Conservation (phyloP, 2,329 filamentous ascomycete species). For the Claviceps pusilla region DNA sequence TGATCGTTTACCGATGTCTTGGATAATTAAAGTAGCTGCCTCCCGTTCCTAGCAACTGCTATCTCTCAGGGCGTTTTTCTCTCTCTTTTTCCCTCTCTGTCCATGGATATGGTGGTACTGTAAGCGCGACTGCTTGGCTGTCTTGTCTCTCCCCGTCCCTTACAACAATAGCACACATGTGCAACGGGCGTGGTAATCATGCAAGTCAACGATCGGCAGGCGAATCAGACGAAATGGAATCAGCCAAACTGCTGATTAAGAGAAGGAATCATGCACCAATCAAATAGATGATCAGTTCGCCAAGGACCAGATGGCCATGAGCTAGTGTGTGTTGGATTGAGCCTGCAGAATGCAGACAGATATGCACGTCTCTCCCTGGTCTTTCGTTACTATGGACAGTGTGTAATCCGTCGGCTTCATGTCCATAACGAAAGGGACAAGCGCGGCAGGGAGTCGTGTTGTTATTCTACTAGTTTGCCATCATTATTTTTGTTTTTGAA, state of each 20-base stretch:
- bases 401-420: not conserved
- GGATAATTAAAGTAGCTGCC: not conserved
- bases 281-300: not conserved
- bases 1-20: not conserved
- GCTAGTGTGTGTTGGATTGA: not conserved
- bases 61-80: not conserved
- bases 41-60: not conserved
- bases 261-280: not conserved
- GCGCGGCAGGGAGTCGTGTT: not conserved
- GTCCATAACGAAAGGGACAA: not conserved
- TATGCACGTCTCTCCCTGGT: not conserved
- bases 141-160: not conserved
- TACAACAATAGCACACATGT: not conserved
- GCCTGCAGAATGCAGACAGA: not conserved
- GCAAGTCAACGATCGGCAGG: slow-evolving; percentile 1
- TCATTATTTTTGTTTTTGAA: not conserved
- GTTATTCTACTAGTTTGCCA: not conserved
- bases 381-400: no score
- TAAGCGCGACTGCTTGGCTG: not conserved
- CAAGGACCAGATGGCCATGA: not conserved
- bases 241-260: not conserved
- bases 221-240: slow-evolving; percentile 8
- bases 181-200: not conserved
- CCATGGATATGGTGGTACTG: not conserved
- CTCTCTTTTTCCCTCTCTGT: no score